Evolutionary conservation across 2,329 filamentous ascomycete genomes (phyloP).

Genomic region (Ophiostoma novo-ulmi): DNA sequence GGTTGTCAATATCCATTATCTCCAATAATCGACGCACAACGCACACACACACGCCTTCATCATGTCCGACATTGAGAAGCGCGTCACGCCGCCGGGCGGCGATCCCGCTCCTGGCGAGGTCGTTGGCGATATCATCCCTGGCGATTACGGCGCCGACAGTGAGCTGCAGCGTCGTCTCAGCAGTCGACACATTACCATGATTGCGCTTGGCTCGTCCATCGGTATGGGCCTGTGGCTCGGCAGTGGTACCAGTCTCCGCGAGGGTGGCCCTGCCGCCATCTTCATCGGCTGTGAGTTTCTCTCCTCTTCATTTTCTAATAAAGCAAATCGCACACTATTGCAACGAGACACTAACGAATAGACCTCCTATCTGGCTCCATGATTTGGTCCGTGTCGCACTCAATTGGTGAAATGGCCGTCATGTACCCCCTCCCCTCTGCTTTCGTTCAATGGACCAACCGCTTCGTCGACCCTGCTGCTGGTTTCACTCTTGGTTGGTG

Average conservation of each 20-base stretch:
- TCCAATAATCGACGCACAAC: background rate
- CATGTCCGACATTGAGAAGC: slow-evolving; percentile 18
- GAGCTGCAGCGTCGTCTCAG: slow-evolving; percentile 15
- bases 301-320: background rate
- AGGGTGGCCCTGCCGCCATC: slow-evolving; percentile 20
- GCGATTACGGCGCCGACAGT: slow-evolving; percentile 13
- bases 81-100: background rate
- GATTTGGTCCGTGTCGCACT: slow-evolving; percentile 18
- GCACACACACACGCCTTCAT: background rate
- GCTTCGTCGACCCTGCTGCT: slow-evolving; percentile 42
- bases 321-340: background rate
- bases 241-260: slow-evolving; percentile 15
- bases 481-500: slow-evolving; percentile 48
- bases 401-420: slow-evolving; percentile 20
- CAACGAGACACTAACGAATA: background rate
- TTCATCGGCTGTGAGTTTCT: slow-evolving; percentile 16
- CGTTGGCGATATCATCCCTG: slow-evolving; percentile 14
- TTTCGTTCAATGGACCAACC: slow-evolving; percentile 16
- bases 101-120: slow-evolving; percentile 7
- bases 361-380: slow-evolving; percentile 16
- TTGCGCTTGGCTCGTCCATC: slow-evolving; percentile 20
- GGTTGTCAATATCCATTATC: background rate
- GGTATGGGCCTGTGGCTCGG: slow-evolving; percentile 20
- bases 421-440: slow-evolving; percentile 18
- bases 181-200: slow-evolving; percentile 20